Base-by-base conservation (phyloP, 2,329 filamentous ascomycete species). In the Rachicladosporium sp. region DNA sequence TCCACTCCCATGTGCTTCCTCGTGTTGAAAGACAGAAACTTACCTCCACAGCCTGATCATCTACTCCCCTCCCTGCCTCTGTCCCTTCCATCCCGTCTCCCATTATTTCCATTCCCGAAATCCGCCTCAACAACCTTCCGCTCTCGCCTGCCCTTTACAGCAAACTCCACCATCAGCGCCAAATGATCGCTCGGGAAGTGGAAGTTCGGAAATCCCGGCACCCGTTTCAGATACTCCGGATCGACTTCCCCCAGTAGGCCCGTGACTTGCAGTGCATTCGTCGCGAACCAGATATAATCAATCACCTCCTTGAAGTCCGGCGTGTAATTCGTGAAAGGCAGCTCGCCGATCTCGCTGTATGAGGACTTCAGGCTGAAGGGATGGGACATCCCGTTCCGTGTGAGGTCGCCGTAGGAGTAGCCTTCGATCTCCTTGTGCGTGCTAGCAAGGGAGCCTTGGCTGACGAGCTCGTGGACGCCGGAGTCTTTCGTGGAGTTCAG, bases 231-330 rank as follows among this genome's bases (percentile, higher is more conserved):
- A 58, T 93, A 91, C 21, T 84, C 76, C 47, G 79, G 75, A 58
- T 95, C 88, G 2, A 93, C 84, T 33, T 89, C 82, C 23, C 88
- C 88, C 3, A 95, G 77, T 38, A 95, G 64, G 38, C 82, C 82
- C 11, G 85, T 80, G 15, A 93, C 82, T 56, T 91, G 83, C 33
- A 95, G 69, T 13, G 82, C 78, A 61, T 91, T 94, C 42, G 86
- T 89, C 41, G 87, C 88, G 64, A 93, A 98, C 87, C 88, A 96
- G 54, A 98, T 86, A 62, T 96, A 95, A 60, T 98, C 91, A 50
- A 98, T 82, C 42, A 93, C 84, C 46, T 87, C 88, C 37, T 77
- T 76, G 64, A 95, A 98, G n/a, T 78, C 78, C 1, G 91, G 88
- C 10, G 87, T 93, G 63, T 96, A 98, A 63, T 98, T 98, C 35